Evolutionary conservation across 257 asterid species (phyloP).

Genomic region (Rubia yunnanensis): DNA sequence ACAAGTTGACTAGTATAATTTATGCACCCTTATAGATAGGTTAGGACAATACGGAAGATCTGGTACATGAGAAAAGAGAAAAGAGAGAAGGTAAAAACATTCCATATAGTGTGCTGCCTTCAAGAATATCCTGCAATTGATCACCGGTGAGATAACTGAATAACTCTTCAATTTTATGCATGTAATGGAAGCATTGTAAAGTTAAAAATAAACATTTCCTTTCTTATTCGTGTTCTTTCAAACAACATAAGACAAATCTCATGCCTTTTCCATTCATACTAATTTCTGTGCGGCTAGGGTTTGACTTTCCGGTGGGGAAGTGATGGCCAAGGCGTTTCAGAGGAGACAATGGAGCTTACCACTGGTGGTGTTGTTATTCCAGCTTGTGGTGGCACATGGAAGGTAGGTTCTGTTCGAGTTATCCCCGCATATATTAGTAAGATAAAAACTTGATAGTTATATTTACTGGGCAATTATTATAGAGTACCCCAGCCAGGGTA

Average conservation of each 20-base stretch:
- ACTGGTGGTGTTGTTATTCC: background rate
- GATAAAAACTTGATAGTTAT: too few relatives aligned
- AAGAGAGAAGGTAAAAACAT: background rate
- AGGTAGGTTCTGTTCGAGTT: background rate
- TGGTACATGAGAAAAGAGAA: background rate
- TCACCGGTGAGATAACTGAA: too few relatives aligned
- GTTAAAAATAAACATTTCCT: too few relatives aligned
- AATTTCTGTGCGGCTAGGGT: background rate
- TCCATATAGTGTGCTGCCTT: too few relatives aligned
- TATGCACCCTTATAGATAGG: background rate
- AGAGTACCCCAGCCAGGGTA: too few relatives aligned
- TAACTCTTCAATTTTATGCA: too few relatives aligned
- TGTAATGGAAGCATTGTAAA: too few relatives aligned
- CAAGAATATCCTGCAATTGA: too few relatives aligned
- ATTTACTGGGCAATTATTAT: too few relatives aligned
- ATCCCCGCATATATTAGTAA: too few relatives aligned
- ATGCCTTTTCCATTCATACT: background rate
- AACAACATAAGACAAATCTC: background rate
- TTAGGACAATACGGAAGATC: background rate
- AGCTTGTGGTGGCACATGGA: background rate
- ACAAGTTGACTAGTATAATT: background rate
- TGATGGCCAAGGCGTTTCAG: background rate
- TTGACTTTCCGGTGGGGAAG: background rate
- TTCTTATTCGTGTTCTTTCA: too few relatives aligned
- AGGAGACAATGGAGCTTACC: background rate